Evolutionary conservation across 495 filamentous ascomycete genomes (phyloP).

Genomic region (Copromyces sp.): DNA sequence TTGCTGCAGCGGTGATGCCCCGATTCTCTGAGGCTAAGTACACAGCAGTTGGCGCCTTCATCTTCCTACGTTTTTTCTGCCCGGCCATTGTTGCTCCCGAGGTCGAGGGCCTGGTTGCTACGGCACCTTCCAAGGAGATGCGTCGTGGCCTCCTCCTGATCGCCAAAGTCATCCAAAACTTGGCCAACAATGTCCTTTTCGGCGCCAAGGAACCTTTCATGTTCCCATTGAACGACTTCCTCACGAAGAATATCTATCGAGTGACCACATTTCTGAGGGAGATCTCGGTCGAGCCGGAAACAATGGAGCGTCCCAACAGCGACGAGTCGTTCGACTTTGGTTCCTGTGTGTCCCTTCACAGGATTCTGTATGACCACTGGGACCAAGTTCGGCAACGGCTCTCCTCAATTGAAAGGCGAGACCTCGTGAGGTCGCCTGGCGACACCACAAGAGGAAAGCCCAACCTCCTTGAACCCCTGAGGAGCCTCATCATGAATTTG

Average conservation of each 20-base stretch:
- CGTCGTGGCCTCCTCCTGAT: slow-evolving; percentile 54
- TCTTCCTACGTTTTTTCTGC: slow-evolving; percentile 60
- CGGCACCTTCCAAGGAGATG: slow-evolving; percentile 53
- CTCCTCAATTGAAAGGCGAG: slow-evolving; percentile 44
- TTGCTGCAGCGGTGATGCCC: slow-evolving; percentile 45
- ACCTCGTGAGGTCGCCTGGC: slow-evolving; percentile 38
- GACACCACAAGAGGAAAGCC: slow-evolving; percentile 36
- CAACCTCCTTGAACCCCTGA: slow-evolving; percentile 41
- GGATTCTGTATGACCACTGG: slow-evolving; percentile 60
- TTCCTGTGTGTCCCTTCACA: slow-evolving; percentile 52
- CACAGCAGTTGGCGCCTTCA: slow-evolving; percentile 58
- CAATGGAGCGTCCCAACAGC: slow-evolving; percentile 21
- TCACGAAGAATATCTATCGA: slow-evolving; percentile 51
- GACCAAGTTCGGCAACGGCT: slow-evolving; percentile 54
- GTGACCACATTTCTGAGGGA: slow-evolving; percentile 53
- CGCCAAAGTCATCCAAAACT: slow-evolving; percentile 57
- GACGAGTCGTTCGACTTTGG: slow-evolving; percentile 56
- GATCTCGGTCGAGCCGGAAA: slow-evolving; percentile 42
- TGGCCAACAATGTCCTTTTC: slow-evolving; percentile 60
- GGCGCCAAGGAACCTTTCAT: slow-evolving; percentile 63
- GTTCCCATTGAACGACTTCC: slow-evolving; percentile 55
- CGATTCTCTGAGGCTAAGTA: slow-evolving; percentile 59
- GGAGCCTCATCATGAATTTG: slow-evolving; percentile 49
- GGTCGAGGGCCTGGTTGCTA: slow-evolving; percentile 48
- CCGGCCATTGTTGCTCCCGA: slow-evolving; percentile 60